phyloP scores from a whole-genome alignment of 2,329 filamentous ascomycete species.

The Magnaporthiopsis rhizophila region DNA sequence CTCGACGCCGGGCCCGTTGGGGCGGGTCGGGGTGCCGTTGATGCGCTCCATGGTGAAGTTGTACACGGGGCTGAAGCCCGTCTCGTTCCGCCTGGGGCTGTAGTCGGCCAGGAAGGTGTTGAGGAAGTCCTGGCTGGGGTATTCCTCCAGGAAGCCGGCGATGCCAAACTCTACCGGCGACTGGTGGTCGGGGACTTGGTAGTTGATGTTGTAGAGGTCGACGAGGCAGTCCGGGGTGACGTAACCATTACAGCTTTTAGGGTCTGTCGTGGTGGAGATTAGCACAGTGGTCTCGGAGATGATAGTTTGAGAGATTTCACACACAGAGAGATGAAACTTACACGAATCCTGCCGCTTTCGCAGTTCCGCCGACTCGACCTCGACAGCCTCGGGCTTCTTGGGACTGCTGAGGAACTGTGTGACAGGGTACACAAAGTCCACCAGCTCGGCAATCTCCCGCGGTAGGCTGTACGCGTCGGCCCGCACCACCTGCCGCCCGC shows the following conservation, averaged over 20 bases:
- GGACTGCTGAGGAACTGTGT: constrained; percentile 46
- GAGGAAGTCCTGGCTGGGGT: constrained; percentile 35
- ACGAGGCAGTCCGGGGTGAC: constrained; percentile 41
- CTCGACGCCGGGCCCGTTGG: constrained; percentile 35
- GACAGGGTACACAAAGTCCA: constrained; percentile 59
- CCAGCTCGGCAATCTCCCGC: constrained; percentile 38
- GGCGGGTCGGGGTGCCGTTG: constrained; percentile 33
- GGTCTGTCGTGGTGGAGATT: background rate
- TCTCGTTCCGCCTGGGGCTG: constrained; percentile 14
- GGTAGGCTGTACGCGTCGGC: constrained; percentile 55
- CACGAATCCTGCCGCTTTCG: background rate
- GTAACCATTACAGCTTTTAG: constrained; percentile 25
- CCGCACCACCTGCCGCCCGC: constrained; percentile 38
- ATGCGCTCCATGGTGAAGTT: constrained; percentile 25
- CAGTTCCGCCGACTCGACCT: constrained; percentile 8
- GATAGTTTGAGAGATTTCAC: too few species aligned
- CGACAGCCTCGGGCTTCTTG: constrained; percentile 17
- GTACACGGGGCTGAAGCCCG: background rate
- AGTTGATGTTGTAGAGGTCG: constrained; percentile 37
- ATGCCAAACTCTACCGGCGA: constrained; percentile 27
- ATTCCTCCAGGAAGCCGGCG: constrained; percentile 37
- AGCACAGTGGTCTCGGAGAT: too few species aligned
- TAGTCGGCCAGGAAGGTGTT: constrained; percentile 21
- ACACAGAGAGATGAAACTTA: too few species aligned
- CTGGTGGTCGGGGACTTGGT: constrained; percentile 20